Conservation (phyloP, 805 yeast species). For the Zygoascus flipseniorum region DNA sequence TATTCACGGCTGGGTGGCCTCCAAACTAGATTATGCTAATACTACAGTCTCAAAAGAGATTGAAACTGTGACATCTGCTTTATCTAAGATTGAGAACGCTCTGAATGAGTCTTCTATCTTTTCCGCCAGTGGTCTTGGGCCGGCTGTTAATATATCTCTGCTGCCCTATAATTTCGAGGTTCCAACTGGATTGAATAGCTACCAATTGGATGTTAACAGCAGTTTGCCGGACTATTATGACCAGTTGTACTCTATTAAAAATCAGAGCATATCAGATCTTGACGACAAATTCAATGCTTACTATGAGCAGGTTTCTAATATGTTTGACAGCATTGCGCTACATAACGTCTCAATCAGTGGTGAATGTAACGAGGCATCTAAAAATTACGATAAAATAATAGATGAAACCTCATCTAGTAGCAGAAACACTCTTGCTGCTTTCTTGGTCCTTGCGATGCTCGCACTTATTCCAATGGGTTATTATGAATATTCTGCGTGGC, state of each 20-base stretch:
- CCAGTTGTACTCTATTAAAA: neutral
- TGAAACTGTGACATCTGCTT: slow-evolving; percentile 2
- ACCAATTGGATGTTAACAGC: neutral
- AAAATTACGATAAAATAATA: neutral
- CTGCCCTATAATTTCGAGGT: neutral
- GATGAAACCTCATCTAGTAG: neutral
- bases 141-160: neutral
- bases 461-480: slow-evolving; percentile 2
- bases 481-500: slow-evolving; percentile 10
- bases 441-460: slow-evolving; percentile 6
- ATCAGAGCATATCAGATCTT: slow-evolving; percentile 3
- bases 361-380: neutral
- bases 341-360: no score
- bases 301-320: neutral
- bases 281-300: neutral
- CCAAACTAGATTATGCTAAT: neutral
- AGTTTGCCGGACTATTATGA: neutral
- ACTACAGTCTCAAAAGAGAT: slow-evolving; percentile 6
- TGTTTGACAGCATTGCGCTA: neutral
- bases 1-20: neutral
- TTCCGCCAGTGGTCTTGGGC: slow-evolving; percentile 4
- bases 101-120: neutral
- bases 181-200: neutral
- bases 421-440: slow-evolving; percentile 2
- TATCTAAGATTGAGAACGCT: slow-evolving; percentile 3